A percentile compares a stretch with the other conserved stretches of the same genome.
phyloP scores from a whole-genome alignment of 495 filamentous ascomycete genomes.

The Cudoniella acicularis region DNA sequence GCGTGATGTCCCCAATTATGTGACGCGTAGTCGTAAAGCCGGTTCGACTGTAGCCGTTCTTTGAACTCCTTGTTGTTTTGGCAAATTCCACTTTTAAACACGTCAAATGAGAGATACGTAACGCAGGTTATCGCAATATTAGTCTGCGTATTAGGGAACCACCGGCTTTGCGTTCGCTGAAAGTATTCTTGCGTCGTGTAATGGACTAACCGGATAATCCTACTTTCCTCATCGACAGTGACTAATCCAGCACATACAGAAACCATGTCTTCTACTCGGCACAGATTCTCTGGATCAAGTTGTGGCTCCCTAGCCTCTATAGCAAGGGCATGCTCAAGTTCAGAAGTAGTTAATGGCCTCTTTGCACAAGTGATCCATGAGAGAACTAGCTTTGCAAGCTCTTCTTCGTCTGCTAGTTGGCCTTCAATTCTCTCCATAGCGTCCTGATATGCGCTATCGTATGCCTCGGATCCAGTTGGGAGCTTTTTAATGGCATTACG shows the following conservation, averaged over 20 bases:
- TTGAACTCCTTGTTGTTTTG: no score
- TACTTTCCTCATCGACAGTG: conserved; percentile 42
- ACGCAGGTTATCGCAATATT: conserved; percentile 37
- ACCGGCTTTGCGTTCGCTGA: conserved; percentile 29
- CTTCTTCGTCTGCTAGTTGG: neutral
- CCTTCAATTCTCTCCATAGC: conserved; percentile 19
- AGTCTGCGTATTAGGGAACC: conserved; percentile 34
- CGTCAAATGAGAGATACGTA: conserved; percentile 28
- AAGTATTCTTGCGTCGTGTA: conserved; percentile 55
- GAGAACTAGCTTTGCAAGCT: conserved; percentile 5
- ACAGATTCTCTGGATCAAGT: conserved; percentile 32
- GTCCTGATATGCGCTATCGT: conserved; percentile 14
- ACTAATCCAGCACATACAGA: conserved; percentile 52
- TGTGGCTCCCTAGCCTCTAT: conserved; percentile 19
- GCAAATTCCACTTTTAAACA: neutral
- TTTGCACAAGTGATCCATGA: conserved; percentile 22
- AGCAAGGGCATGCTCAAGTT: conserved; percentile 19
- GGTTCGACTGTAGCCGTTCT: conserved; percentile 30
- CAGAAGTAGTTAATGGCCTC: conserved; percentile 17
- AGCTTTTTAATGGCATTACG: conserved; percentile 9
- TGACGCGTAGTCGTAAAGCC: conserved; percentile 14
- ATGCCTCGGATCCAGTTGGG: neutral
- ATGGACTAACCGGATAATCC: conserved; percentile 50
- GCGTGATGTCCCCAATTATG: conserved; percentile 37
- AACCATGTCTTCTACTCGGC: conserved; percentile 29